Conservation (phyloP, 1,139 yeast species). For the Suzukiozyma palmioleophila region DNA sequence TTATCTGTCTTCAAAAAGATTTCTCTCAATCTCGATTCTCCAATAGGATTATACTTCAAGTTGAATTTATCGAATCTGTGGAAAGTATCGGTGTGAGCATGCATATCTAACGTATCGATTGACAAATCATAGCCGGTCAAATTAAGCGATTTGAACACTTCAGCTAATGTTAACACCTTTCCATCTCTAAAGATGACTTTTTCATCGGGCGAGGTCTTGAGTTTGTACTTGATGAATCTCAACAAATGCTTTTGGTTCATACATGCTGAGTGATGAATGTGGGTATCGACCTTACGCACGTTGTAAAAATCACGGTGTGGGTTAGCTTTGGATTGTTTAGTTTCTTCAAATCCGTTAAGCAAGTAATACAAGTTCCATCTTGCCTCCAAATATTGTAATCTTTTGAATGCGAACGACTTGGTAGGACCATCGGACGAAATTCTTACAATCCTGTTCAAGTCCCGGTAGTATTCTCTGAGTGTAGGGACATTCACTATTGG, state of each 20-base stretch:
- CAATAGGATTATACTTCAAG: constrained; percentile 94
- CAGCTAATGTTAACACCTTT: constrained; percentile 74
- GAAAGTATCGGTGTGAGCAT: constrained; percentile 96
- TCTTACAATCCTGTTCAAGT: constrained; percentile 63
- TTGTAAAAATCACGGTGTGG: constrained; percentile 98
- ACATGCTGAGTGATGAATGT: constrained; percentile 98
- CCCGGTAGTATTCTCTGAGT: constrained; percentile 77
- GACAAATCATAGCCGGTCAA: constrained; percentile 92
- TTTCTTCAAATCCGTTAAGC: constrained; percentile 89
- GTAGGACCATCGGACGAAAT: constrained; percentile 93
- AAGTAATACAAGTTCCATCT: constrained; percentile 90
- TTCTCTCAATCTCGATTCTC: constrained; percentile 94
- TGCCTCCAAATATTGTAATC: constrained; percentile 91
- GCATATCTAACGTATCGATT: constrained; percentile 98
- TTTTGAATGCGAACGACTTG: constrained; percentile 93
- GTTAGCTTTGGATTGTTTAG: constrained; percentile 65
- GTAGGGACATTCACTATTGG: constrained; percentile 63
- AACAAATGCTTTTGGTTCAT: constrained; percentile 97
- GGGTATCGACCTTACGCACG: constrained; percentile 97
- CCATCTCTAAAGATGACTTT: constrained; percentile 93
- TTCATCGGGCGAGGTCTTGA: constrained; percentile 63
- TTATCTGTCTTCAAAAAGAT: constrained; percentile 95
- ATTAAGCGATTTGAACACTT: constrained; percentile 87
- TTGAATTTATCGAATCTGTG: constrained; percentile 98
- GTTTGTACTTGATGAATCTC: constrained; percentile 88